Evolutionary conservation across 306 rosid genomes (phyloP).

Genomic region (Lathyrus sativus): DNA sequence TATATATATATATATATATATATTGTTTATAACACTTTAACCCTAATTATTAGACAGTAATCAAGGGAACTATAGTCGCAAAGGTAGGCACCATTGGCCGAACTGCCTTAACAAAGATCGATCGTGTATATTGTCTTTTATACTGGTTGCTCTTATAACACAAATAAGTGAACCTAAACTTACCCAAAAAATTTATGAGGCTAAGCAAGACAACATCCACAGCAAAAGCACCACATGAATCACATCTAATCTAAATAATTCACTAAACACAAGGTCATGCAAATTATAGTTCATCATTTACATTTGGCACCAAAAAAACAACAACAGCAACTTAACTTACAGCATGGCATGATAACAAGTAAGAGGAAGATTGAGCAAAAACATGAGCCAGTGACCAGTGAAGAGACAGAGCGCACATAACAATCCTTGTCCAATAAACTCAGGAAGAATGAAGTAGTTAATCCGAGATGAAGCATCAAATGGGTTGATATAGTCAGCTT

Average conservation of each 20-base stretch:
- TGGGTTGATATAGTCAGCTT: conserved; percentile 80
- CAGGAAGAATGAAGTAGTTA: conserved; percentile 68
- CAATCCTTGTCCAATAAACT: conserved; percentile 65
- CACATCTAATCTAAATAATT: neutral
- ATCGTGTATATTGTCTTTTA: too few species aligned
- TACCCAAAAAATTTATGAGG: too few species aligned
- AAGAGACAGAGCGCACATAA: conserved; percentile 68
- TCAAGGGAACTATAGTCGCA: too few species aligned
- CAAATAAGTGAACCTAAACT: too few species aligned
- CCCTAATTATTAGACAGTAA: too few species aligned
- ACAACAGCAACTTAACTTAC: conserved; percentile 51
- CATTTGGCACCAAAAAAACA: neutral
- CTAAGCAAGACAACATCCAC: neutral
- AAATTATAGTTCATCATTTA: neutral
- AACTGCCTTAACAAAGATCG: too few species aligned
- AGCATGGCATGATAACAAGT: conserved; percentile 55
- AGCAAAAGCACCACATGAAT: neutral
- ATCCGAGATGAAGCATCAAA: conserved; percentile 77
- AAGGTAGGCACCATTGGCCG: too few species aligned
- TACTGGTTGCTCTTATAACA: too few species aligned
- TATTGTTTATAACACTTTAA: too few species aligned
- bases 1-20: too few species aligned
- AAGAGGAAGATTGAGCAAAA: conserved; percentile 69
- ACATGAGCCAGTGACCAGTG: conserved; percentile 87
- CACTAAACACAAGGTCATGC: neutral